A percentile compares a stretch with the other conserved stretches of the same genome.
Evolutionary conservation across 2,329 filamentous ascomycete genomes (phyloP).

Genomic region (Aureobasidium sp.): DNA sequence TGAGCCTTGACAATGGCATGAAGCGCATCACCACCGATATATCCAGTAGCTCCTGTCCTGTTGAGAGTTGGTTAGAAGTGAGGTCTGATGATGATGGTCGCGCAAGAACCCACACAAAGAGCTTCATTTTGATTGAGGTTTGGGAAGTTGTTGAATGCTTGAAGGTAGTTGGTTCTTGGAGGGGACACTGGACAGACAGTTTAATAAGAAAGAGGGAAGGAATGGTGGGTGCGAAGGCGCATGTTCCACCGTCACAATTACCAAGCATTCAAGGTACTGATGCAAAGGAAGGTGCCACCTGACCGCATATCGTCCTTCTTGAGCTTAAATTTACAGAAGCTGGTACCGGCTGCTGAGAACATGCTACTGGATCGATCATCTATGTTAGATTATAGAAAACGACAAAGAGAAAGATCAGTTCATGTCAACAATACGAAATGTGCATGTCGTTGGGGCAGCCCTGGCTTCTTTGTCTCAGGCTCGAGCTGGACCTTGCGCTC

Average conservation of each 20-base stretch:
- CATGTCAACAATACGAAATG: background rate
- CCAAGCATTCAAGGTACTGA: background rate
- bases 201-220: no score
- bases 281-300: background rate
- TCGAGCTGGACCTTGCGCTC: background rate
- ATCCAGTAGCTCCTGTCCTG: constrained; percentile 27
- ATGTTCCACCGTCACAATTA: background rate
- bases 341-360: background rate
- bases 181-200: no score
- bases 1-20: constrained; percentile 37
- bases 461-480: background rate
- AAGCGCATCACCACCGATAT: constrained; percentile 39
- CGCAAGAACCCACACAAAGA: background rate
- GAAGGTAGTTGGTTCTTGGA: background rate
- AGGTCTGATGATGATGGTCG: no score
- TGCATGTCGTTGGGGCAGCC: background rate
- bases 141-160: background rate
- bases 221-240: background rate
- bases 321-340: background rate
- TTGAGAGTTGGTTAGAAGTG: background rate
- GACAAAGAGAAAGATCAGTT: background rate
- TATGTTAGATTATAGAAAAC: background rate
- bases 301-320: background rate
- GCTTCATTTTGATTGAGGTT: background rate
- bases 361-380: background rate